Evolutionary conservation across 2,329 filamentous ascomycete genomes (phyloP).

Genomic region (Parastagonospora avenae): DNA sequence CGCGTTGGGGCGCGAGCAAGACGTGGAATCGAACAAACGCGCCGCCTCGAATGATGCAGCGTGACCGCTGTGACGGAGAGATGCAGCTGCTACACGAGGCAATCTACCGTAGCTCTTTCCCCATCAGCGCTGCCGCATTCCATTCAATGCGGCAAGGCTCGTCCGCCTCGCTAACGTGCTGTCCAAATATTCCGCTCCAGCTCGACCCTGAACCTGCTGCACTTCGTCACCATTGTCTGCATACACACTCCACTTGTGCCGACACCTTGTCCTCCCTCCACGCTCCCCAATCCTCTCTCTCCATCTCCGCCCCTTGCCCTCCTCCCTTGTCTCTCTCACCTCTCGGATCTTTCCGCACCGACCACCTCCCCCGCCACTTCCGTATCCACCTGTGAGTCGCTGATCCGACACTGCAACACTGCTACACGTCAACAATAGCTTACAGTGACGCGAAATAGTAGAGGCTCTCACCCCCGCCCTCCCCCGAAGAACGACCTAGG

Average conservation of each 20-base stretch:
- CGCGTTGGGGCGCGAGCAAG: not conserved
- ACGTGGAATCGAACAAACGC: not conserved
- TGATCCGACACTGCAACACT: slow-evolving; percentile 9
- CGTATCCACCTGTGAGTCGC: slow-evolving; percentile 38
- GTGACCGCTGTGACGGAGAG: slow-evolving; percentile 13
- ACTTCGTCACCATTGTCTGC: slow-evolving; percentile 22
- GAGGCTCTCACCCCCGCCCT: slow-evolving; percentile 11
- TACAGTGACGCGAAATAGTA: slow-evolving; percentile 24
- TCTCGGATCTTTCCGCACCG: slow-evolving; percentile 30
- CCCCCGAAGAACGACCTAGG: slow-evolving; percentile 4
- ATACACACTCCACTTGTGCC: slow-evolving; percentile 24
- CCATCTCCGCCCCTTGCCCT: slow-evolving; percentile 18
- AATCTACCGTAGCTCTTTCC: slow-evolving; percentile 11
- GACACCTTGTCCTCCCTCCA: slow-evolving; percentile 8
- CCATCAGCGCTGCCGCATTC: slow-evolving; percentile 19
- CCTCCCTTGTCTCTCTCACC: slow-evolving; percentile 19
- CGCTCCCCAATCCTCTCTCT: slow-evolving; percentile 16
- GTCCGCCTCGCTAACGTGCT: slow-evolving; percentile 38
- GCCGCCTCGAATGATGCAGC: slow-evolving; percentile 6
- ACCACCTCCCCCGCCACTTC: slow-evolving; percentile 44
- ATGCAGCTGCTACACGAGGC: slow-evolving; percentile 14
- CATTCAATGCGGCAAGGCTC: slow-evolving; percentile 33
- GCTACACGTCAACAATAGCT: slow-evolving; percentile 29
- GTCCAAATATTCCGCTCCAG: slow-evolving; percentile 25
- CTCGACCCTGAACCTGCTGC: slow-evolving; percentile 1